These are phyloP conservation scores for Pulveroboletus sp. DNA, from an alignment of 1,284 basidiomycete genomes.

Conservation along the genomic window DNA sequence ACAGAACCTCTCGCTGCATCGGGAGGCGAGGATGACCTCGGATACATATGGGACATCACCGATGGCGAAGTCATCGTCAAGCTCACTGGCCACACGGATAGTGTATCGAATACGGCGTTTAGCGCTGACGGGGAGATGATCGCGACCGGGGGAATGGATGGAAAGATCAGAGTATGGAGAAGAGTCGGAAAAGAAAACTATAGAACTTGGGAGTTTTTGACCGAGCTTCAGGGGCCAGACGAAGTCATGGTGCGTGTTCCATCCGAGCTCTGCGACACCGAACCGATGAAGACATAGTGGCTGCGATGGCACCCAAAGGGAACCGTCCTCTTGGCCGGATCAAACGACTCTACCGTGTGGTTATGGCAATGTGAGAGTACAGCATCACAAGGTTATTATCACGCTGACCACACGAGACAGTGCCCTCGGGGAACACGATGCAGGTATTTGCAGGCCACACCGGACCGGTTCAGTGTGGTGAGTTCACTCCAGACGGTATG, in stretches of 20 bases:
- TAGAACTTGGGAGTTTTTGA: slow-evolving; percentile 88
- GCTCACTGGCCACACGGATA: slow-evolving; percentile 91
- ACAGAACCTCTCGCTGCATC: slow-evolving; percentile 84
- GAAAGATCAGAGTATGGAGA: slow-evolving; percentile 89
- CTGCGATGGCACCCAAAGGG: slow-evolving; percentile 97
- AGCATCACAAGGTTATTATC: not conserved
- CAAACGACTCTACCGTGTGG: slow-evolving; percentile 96
- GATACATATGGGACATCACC: slow-evolving; percentile 91
- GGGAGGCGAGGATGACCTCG: slow-evolving; percentile 95
- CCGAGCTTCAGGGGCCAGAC: slow-evolving; percentile 89
- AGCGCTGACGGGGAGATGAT: slow-evolving; percentile 89
- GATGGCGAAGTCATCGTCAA: slow-evolving; percentile 81
- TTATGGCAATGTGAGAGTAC: slow-evolving; percentile 84
- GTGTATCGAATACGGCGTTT: slow-evolving; percentile 81
- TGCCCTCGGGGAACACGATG: slow-evolving; percentile 92
- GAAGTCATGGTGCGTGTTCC: slow-evolving; percentile 82
- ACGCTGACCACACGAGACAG: slow-evolving; percentile 44
- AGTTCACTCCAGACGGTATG: slow-evolving; percentile 88
- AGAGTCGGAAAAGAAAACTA: slow-evolving; percentile 75
- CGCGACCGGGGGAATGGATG: slow-evolving; percentile 97
- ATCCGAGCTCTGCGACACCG: not conserved
- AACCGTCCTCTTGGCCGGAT: slow-evolving; percentile 84
- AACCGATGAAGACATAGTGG: slow-evolving; percentile 56
- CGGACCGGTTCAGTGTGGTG: slow-evolving; percentile 82
- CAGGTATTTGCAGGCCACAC: slow-evolving; percentile 94